These are phyloP conservation scores for Cyclostephanos invisitatus DNA, from an alignment of 108 stramenopile species.

Conservation along the genomic window DNA sequence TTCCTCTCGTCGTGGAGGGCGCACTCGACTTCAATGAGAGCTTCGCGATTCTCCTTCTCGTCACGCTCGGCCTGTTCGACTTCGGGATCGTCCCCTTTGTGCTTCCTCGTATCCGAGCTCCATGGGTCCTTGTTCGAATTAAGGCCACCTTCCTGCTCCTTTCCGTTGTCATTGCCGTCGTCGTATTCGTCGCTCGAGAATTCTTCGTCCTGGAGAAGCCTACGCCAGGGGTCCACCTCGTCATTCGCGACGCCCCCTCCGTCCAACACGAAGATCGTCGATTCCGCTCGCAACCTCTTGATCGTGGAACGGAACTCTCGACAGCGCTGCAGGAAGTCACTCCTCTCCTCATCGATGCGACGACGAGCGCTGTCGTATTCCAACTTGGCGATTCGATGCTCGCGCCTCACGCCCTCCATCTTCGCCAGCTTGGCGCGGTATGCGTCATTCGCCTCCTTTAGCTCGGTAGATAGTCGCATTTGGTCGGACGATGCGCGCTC, in stretches of 20 bases:
- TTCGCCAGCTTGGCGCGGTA: conserved; percentile 14
- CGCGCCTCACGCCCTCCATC: conserved; percentile 22
- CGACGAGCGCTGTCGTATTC: conserved; percentile 21
- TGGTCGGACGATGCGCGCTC: conserved; percentile 14
- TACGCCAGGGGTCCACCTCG: conserved; percentile 38
- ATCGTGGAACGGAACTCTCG: conserved; percentile 45
- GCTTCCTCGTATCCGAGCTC: conserved; percentile 6
- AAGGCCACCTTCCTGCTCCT: background rate
- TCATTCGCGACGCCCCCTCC: conserved; percentile 10
- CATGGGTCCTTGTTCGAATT: background rate
- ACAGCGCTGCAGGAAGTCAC: conserved; percentile 39
- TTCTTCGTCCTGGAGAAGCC: conserved; percentile 33
- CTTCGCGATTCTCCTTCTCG: conserved; percentile 33
- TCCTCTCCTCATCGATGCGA: conserved; percentile 30
- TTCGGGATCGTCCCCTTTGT: conserved; percentile 26
- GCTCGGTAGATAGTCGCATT: conserved; percentile 10
- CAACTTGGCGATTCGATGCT: conserved; percentile 18
- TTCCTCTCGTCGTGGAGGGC: conserved; percentile 30
- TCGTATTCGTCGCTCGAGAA: conserved; percentile 17
- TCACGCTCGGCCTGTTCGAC: conserved; percentile 27
- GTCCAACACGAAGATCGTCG: conserved; percentile 44
- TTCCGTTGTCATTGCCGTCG: background rate
- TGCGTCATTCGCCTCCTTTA: conserved; percentile 8
- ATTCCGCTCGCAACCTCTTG: conserved; percentile 37
- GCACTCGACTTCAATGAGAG: conserved; percentile 35